These are phyloP conservation scores for Podospora bellae-mahoneyi DNA, from an alignment of 495 filamentous ascomycete genomes.

Conservation along the genomic window DNA sequence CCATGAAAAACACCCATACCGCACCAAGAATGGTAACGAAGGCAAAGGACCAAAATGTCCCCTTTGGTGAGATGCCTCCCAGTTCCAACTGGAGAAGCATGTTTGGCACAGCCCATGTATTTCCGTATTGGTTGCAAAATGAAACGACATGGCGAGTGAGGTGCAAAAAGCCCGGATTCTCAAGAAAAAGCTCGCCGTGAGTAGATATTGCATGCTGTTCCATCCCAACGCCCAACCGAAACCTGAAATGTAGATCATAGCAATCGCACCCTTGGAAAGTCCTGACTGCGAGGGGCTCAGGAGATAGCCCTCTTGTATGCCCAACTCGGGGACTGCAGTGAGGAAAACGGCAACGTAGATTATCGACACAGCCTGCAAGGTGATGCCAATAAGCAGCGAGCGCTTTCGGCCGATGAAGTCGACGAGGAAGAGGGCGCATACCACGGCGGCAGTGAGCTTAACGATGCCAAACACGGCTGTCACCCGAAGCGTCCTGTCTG, in stretches of 20 bases:
- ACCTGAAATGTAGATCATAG: conserved; percentile 64
- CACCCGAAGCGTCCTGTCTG: conserved; percentile 59
- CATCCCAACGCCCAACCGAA: conserved; percentile 71
- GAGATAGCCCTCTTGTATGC: conserved; percentile 32
- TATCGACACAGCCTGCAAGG: conserved; percentile 60
- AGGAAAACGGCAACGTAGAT: conserved; percentile 67
- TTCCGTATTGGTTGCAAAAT: conserved; percentile 75
- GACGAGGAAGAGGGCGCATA: conserved; percentile 69
- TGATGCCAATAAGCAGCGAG: conserved; percentile 61
- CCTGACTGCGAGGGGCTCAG: conserved; percentile 31
- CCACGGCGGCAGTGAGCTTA: conserved; percentile 60
- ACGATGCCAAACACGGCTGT: conserved; percentile 69
- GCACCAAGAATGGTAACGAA: conserved; percentile 58
- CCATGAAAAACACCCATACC: conserved; percentile 57
- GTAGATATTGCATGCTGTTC: conserved; percentile 73
- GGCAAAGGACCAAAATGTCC: conserved; percentile 65
- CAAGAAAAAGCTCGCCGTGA: conserved; percentile 68
- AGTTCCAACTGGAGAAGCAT: conserved; percentile 49
- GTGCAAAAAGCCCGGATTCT: conserved; percentile 51
- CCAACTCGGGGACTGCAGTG: conserved; percentile 48
- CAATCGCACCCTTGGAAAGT: conserved; percentile 55
- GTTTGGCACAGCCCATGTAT: conserved; percentile 54
- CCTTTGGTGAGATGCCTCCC: conserved; percentile 50
- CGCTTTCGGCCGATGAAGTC: conserved; percentile 72
- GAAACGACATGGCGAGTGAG: conserved; percentile 54